These are phyloP conservation scores for Thielaviopsis populi DNA, from an alignment of 2,329 filamentous ascomycete genomes.

Conservation along the genomic window DNA sequence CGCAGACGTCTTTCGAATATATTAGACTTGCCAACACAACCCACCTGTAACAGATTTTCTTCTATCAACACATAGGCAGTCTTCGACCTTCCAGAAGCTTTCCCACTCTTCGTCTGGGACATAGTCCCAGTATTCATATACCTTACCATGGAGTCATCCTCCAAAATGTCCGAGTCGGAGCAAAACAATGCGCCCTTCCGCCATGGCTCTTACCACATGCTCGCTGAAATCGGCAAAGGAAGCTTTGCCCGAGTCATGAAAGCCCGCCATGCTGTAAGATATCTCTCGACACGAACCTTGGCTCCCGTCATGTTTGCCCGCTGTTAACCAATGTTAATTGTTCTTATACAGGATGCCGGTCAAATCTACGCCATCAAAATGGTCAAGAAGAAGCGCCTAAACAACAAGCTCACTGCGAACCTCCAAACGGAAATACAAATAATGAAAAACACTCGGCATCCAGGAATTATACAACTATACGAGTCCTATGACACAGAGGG, in stretches of 20 bases:
- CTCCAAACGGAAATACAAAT: slow-evolving; percentile 92
- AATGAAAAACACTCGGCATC: slow-evolving; percentile 81
- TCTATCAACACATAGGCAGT: not conserved
- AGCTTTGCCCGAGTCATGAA: slow-evolving; percentile 17
- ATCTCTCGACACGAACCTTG: not conserved
- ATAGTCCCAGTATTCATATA: slow-evolving; percentile 5
- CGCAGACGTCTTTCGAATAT: slow-evolving; percentile 25
- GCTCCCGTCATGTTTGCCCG: not conserved
- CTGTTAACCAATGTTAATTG: not conserved
- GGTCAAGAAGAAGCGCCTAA: slow-evolving; percentile 77
- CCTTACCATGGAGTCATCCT: slow-evolving; percentile 13
- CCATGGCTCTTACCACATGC: slow-evolving; percentile 14
- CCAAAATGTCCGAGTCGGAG: slow-evolving; percentile 16
- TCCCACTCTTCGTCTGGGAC: not conserved
- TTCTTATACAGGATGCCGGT: slow-evolving; percentile 4
- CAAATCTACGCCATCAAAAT: slow-evolving; percentile 66
- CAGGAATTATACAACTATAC: slow-evolving; percentile 91
- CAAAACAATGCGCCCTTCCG: slow-evolving; percentile 10
- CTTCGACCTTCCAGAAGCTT: not conserved
- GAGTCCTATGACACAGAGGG: slow-evolving; percentile 77
- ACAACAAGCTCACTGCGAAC: slow-evolving; percentile 93
- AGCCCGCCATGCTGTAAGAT: slow-evolving; percentile 14
- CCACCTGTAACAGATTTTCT: not conserved
- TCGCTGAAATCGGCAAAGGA: slow-evolving; percentile 14
- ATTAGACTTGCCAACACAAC: slow-evolving; percentile 26